Base-by-base conservation (phyloP, 805 yeast species). In the Metschnikowia gruessii region DNA sequence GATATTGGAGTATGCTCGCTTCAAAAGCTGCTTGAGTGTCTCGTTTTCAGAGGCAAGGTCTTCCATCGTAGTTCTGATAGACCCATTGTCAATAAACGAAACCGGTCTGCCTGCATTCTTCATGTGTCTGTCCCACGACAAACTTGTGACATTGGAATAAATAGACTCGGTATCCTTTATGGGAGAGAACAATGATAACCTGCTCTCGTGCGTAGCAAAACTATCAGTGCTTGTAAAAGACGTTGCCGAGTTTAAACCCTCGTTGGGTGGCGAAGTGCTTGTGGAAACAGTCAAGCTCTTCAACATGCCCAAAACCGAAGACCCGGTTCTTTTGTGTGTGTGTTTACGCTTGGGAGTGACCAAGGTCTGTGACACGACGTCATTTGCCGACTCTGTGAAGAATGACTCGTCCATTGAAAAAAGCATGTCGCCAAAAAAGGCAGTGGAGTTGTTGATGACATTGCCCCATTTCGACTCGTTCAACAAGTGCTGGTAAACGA, bases 381-480 rank as follows among this genome's bases (percentile, higher is more conserved):
- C 45, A 11, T 5, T 17, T 8, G 26, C 21, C 19, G 39, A 29
- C 22, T 34, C 45, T 26, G 49, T 26, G 45, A 68, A 69, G 32
- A 69, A 52, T 11, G 55, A 33, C 29, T 64, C 70, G 43, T 71
- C 70, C 66, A 72, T 69, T 5, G 63, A 58, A 28, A 69, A 52
- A 37, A 70, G 58, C 36, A 67, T 51, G 30, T 67, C 66, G 2
- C 75, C 75, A 45, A 71, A 72, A 49, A 71, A 72, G 22, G 57
- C 49, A 28, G 71, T 69, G 37, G 70, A 56, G 50, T 64, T 66
- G 41, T 67, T 68, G 42, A 66, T 55, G 21, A 62, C 64, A 31
- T 62, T 66, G 3, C 76, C 76, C 76, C 76, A 72, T 49, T 69
- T 69, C 34, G 70, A 63, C 40, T 70, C 76, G 49, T 71, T 69